These are phyloP conservation scores for Elsinoe australis DNA, from an alignment of 2,329 filamentous ascomycete species.

Conservation along the genomic window DNA sequence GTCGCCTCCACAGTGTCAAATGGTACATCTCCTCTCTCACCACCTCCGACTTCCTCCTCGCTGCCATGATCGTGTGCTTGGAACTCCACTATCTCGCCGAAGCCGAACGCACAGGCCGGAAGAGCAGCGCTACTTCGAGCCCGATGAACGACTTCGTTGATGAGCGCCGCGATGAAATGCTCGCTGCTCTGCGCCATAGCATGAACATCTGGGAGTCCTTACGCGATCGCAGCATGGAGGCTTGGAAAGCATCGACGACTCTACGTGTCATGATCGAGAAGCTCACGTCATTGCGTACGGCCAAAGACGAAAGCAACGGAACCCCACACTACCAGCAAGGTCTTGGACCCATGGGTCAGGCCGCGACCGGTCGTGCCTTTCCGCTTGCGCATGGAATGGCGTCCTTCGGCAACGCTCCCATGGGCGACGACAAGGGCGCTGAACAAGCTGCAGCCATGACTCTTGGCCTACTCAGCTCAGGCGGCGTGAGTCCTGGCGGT, in stretches of 20 bases:
- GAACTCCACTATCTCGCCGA: conserved; percentile 67
- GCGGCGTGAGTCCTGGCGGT: conserved; percentile 48
- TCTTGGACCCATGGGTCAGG: conserved; percentile 3
- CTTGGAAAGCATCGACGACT: conserved; percentile 74
- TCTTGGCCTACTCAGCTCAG: conserved; percentile 58
- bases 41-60: conserved; percentile 77
- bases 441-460: conserved; percentile 63
- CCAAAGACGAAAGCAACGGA: conserved; percentile 20
- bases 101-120: conserved; percentile 34
- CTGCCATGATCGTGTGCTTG: conserved; percentile 74
- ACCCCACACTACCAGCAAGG: conserved; percentile 3
- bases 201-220: conserved; percentile 73
- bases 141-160: conserved; percentile 34
- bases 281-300: conserved; percentile 48
- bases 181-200: conserved; percentile 63
- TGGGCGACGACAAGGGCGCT: conserved; percentile 44
- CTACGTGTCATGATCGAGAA: conserved; percentile 81
- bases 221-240: conserved; percentile 74
- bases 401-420: conserved; percentile 29
- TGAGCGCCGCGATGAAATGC: conserved; percentile 61
- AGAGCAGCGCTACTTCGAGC: conserved; percentile 22
- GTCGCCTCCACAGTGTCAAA: conserved; percentile 63
- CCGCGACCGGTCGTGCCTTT: not conserved
- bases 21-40: conserved; percentile 75
- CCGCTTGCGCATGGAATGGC: not conserved